Conservation (phyloP, 352 stramenopile species). For the Globisporangium rhizosaccharum region DNA sequence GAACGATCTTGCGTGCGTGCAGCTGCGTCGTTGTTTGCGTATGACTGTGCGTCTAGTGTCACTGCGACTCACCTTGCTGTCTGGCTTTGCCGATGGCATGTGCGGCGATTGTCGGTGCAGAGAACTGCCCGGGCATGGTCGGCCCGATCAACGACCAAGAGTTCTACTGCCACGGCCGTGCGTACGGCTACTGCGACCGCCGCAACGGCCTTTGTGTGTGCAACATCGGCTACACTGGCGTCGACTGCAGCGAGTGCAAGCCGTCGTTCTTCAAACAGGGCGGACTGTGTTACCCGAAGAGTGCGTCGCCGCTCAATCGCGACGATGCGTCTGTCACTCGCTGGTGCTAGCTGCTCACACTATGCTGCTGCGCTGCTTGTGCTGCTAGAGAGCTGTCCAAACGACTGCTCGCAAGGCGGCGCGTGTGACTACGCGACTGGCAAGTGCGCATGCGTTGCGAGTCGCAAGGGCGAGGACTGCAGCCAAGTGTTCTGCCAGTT, state of each 20-base stretch:
- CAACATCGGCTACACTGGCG: conserved; percentile 90
- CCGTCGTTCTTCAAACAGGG: conserved; percentile 84
- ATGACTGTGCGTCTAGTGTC: too few relatives aligned
- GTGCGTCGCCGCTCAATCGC: conserved; percentile 21
- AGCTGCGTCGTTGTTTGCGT: conserved; percentile 15
- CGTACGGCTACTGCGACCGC: conserved; percentile 94
- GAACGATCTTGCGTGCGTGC: conserved; percentile 30
- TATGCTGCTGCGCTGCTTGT: background rate
- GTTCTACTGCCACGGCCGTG: conserved; percentile 89
- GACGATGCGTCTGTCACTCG: background rate
- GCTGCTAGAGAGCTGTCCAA: conserved; percentile 66
- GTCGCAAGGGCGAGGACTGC: conserved; percentile 80
- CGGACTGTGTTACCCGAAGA: conserved; percentile 87
- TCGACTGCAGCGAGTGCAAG: conserved; percentile 86
- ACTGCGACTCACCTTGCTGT: too few relatives aligned
- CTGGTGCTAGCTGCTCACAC: background rate
- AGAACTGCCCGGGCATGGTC: conserved; percentile 78
- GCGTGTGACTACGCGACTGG: conserved; percentile 89
- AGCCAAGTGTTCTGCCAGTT: conserved; percentile 62
- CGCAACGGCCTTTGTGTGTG: conserved; percentile 91
- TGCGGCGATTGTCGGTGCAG: conserved; percentile 11
- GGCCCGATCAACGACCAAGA: conserved; percentile 84
- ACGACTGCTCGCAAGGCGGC: conserved; percentile 86
- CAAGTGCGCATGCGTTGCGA: conserved; percentile 67
- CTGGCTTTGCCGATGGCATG: conserved; percentile 19